These are phyloP conservation scores for Coemansia sp. DNA, from an alignment of 192 early-diverging fungal species.

Conservation along the genomic window DNA sequence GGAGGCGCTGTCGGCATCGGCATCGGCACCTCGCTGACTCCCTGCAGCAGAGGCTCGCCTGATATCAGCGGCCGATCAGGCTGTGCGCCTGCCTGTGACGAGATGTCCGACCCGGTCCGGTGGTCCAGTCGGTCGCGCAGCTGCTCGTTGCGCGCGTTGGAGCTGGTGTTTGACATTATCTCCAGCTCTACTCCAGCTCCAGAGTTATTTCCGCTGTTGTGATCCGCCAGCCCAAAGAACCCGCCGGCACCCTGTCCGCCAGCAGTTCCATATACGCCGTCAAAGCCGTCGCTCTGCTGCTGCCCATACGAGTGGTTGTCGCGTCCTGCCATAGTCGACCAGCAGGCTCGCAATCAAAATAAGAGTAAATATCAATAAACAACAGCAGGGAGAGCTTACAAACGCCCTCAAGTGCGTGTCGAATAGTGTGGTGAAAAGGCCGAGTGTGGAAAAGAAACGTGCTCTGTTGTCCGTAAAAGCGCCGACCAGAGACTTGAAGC, in stretches of 20 bases:
- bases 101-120: conserved; percentile 44
- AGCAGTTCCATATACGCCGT: conserved; percentile 19
- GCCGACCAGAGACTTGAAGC: background rate
- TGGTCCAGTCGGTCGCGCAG: conserved; percentile 42
- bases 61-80: conserved; percentile 43
- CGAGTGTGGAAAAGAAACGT: conserved; percentile 1
- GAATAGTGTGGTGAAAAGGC: background rate
- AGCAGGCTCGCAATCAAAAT: background rate
- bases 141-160: conserved; percentile 43
- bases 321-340: background rate
- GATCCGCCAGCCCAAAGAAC: conserved; percentile 23
- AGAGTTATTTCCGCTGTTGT: conserved; percentile 9
- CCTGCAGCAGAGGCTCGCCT: conserved; percentile 39
- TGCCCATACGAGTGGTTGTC: conserved; percentile 20
- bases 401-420: background rate
- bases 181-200: conserved; percentile 53
- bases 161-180: conserved; percentile 45
- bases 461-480: background rate
- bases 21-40: conserved; percentile 34
- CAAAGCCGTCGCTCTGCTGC: conserved; percentile 28
- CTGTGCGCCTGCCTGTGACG: conserved; percentile 47
- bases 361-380: conserved; percentile 6
- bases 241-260: conserved; percentile 17
- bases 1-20: conserved; percentile 12
- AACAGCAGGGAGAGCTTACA: background rate